These are phyloP conservation scores for Fonsecaea erecta DNA, from an alignment of 2,329 filamentous ascomycete genomes.

Conservation along the genomic window DNA sequence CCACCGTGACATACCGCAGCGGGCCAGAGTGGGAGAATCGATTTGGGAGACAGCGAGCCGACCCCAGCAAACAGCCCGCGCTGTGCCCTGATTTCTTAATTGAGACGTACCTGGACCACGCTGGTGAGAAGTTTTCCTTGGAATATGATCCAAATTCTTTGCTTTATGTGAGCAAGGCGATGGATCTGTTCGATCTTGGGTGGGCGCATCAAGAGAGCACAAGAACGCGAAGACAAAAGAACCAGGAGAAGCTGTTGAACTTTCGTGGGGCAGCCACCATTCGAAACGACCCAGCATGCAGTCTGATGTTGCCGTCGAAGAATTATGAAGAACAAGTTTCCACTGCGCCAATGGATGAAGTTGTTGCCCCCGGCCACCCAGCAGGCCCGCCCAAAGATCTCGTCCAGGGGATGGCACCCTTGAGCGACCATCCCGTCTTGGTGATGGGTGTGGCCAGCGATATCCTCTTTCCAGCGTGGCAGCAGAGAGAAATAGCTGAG, in stretches of 20 bases:
- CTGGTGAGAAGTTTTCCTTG: slow-evolving; percentile 96
- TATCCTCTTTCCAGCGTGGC: slow-evolving; percentile 96
- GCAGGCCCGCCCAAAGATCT: slow-evolving; percentile 75
- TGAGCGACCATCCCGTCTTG: slow-evolving; percentile 78
- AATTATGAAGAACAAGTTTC: slow-evolving; percentile 84
- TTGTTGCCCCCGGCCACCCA: slow-evolving; percentile 40
- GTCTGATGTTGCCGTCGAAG: slow-evolving; percentile 76
- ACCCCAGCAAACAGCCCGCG: slow-evolving; percentile 82
- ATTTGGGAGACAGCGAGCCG: slow-evolving; percentile 85
- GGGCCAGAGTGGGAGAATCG: slow-evolving; percentile 97
- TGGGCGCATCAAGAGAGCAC: slow-evolving; percentile 69
- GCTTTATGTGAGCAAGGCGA: slow-evolving; percentile 95
- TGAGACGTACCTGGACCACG: slow-evolving; percentile 97
- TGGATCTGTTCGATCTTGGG: slow-evolving; percentile 96
- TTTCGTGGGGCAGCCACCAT: slow-evolving; percentile 41
- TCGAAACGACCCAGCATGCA: slow-evolving; percentile 64
- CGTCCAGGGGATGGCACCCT: slow-evolving; percentile 70
- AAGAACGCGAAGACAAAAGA: slow-evolving; percentile 64
- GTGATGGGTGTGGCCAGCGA: slow-evolving; percentile 95
- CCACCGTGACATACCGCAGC: slow-evolving; percentile 94
- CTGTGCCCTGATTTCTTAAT: slow-evolving; percentile 98
- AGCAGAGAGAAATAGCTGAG: slow-evolving; percentile 91
- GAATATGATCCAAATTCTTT: slow-evolving; percentile 96
- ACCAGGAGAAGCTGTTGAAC: slow-evolving; percentile 59
- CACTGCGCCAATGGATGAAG: slow-evolving; percentile 43